A percentile compares a stretch with the other conserved stretches of the same genome.
Evolutionary conservation across 805 yeast genomes (phyloP).

Genomic region (Kodamaea leandrae): DNA sequence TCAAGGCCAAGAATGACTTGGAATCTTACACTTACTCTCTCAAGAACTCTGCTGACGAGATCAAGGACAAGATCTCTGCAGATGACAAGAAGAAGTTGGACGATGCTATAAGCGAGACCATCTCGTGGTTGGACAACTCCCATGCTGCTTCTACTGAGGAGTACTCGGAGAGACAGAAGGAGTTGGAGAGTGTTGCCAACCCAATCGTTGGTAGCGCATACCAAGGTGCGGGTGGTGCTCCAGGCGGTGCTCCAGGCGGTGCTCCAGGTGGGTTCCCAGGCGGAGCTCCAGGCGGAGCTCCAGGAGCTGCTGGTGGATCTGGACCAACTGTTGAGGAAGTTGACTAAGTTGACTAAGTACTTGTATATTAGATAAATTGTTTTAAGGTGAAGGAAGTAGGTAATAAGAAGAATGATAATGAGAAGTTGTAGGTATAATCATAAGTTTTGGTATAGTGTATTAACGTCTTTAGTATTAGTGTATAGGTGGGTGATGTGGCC

Average conservation of each 20-base stretch:
- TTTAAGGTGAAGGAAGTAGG: background rate
- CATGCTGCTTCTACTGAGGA: constrained; percentile 42
- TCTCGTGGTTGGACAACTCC: constrained; percentile 38
- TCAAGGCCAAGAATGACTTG: constrained; percentile 82
- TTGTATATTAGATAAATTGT: constrained; percentile 3
- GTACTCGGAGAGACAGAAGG: constrained; percentile 39
- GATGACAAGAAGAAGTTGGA: constrained; percentile 53
- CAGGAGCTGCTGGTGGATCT: constrained; percentile 21
- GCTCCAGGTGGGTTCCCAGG: constrained; percentile 38
- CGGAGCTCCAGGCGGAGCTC: constrained; percentile 45
- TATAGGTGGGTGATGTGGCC: no score
- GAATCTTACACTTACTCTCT: constrained; percentile 87
- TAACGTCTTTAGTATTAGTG: no score
- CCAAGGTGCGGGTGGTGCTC: constrained; percentile 23
- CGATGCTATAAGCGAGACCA: constrained; percentile 42
- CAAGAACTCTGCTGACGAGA: constrained; percentile 61
- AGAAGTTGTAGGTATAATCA: no score
- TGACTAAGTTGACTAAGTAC: constrained; percentile 24
- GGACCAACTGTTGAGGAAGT: constrained; percentile 44
- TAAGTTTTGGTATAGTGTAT: background rate
- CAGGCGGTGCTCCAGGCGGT: constrained; percentile 24
- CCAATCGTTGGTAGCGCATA: constrained; percentile 39
- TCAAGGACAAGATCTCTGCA: constrained; percentile 43
- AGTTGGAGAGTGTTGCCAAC: constrained; percentile 39
- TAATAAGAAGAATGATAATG: background rate